Base-by-base conservation (phyloP, 306 rosid genomes). In the Cucumis hystrix region DNA sequence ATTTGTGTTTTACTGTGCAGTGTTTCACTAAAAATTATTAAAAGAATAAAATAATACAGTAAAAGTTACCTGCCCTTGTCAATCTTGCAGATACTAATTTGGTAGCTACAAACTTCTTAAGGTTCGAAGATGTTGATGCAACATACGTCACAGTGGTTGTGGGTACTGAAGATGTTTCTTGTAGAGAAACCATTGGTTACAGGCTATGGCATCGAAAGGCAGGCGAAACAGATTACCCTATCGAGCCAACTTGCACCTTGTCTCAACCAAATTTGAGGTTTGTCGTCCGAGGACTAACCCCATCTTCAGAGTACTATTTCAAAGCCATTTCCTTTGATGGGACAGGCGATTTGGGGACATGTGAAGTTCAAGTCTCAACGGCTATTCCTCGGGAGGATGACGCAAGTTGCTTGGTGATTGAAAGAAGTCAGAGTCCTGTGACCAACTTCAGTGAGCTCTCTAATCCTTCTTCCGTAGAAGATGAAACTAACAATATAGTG, bases 391-490 rank as follows among this genome's bases (percentile, higher is more conserved):
- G 83, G 28, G 91, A 87, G 43, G 98, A 88, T 60, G 87, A 66
- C 43, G 87, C 87, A 5, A 87, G 83, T 79, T 85, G 87, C 81
- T 87, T 85, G 21, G 85, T 86, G 60, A 82, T 86, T 21, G 97
- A 93, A 77, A 86, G 96, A 87, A 88, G 93, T 85, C 96, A 87
- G 83, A 93, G 98, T 68, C 96, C 96, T 9, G 88, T 85, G 71
- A 93, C 96, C 79, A 93, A 90, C 87, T 87, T 87, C 33, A 93
- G 98, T 82, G 88, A 89, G 86, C 96, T 93, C 80, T 91, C 98
- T 54, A 91, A 91, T 90, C 98, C 98, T 6, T 93, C 97, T 41
- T 93, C 98, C 4, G 91, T 91, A 61, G 98, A 91, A 83, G 97
- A 93, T 82, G 98, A 93, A 85, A 94, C 93, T 33, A 94, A 90